These are phyloP conservation scores for Pseudodiploospora longispora DNA, from an alignment of 2,329 filamentous ascomycete genomes.

Conservation along the genomic window DNA sequence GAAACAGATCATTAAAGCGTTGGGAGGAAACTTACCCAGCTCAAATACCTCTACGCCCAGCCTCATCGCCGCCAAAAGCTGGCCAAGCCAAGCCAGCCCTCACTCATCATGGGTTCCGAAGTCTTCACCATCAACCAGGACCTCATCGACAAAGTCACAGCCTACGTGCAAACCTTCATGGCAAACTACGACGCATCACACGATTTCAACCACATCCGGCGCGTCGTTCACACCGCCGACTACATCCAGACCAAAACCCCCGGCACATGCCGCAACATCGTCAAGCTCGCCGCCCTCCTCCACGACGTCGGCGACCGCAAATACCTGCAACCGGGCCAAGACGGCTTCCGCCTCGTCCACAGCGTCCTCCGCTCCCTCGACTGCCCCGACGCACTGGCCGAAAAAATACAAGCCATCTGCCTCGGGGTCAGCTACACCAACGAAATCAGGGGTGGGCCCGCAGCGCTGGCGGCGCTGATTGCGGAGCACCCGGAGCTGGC, in stretches of 20 bases:
- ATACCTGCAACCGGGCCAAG: conserved; percentile 54
- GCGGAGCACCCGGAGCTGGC: conserved; percentile 51
- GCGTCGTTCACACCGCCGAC: conserved; percentile 67
- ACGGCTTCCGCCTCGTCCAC: conserved; percentile 47
- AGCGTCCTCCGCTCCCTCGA: conserved; percentile 49
- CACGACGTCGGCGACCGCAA: conserved; percentile 88
- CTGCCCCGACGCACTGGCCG: conserved; percentile 49
- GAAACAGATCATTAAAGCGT: no score
- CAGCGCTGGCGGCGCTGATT: conserved; percentile 53
- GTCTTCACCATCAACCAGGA: conserved; percentile 25
- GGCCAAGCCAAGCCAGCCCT: neutral
- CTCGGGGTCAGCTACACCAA: conserved; percentile 69
- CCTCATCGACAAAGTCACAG: conserved; percentile 48
- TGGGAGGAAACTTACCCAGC: no score
- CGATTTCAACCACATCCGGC: conserved; percentile 76
- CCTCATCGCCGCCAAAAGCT: no score
- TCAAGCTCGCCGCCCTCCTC: conserved; percentile 66
- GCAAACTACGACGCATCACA: conserved; percentile 75
- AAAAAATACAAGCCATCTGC: conserved; percentile 63
- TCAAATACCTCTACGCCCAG: no score
- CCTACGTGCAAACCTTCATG: conserved; percentile 66
- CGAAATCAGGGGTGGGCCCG: conserved; percentile 47
- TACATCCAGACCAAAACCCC: conserved; percentile 50
- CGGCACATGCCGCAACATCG: conserved; percentile 32
- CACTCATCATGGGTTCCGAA: conserved; percentile 15